Percentiles rank a stretch among this genome's conserved stretches.
phyloP scores from a whole-genome alignment of 345 rosid species.

The Camelina hispida region DNA sequence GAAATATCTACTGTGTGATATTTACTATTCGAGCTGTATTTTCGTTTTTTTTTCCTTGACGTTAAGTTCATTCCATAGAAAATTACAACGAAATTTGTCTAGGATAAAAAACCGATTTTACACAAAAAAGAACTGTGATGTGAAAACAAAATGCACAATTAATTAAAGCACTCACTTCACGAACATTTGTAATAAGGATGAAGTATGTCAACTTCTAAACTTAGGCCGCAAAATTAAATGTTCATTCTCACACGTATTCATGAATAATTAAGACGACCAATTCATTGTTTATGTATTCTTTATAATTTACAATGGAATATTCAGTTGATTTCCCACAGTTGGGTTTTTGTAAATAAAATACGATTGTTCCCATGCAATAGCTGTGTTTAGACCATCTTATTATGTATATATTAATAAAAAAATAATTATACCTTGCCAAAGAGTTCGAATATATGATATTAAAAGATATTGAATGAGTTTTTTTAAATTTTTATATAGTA shows the following conservation, averaged over 20 bases:
- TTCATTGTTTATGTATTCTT: constrained; percentile 26
- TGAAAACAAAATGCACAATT: background rate
- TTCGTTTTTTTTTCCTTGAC: background rate
- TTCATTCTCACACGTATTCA: constrained; percentile 35
- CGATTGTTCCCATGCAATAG: constrained; percentile 41
- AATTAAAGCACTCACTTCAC: background rate
- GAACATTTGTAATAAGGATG: background rate
- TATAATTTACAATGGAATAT: constrained; percentile 33
- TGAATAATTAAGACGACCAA: constrained; percentile 32
- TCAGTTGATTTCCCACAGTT: constrained; percentile 22
- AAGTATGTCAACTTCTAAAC: background rate
- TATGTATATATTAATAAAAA: background rate
- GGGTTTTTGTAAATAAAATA: background rate
- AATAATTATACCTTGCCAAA: background rate
- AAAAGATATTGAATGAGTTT: background rate
- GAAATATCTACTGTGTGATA: background rate
- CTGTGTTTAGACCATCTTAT: constrained; percentile 32
- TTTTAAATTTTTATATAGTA: constrained; percentile 2
- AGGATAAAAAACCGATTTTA: background rate
- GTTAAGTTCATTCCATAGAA: background rate
- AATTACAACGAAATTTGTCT: background rate
- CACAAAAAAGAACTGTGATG: background rate
- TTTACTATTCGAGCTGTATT: background rate
- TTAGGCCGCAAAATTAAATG: background rate
- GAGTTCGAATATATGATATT: constrained; percentile 17